Evolutionary conservation across 192 early-diverging fungal species (phyloP), one percentile per base, ranked within the genome.

Genomic region (Entomortierella chlamydospora): DNA sequence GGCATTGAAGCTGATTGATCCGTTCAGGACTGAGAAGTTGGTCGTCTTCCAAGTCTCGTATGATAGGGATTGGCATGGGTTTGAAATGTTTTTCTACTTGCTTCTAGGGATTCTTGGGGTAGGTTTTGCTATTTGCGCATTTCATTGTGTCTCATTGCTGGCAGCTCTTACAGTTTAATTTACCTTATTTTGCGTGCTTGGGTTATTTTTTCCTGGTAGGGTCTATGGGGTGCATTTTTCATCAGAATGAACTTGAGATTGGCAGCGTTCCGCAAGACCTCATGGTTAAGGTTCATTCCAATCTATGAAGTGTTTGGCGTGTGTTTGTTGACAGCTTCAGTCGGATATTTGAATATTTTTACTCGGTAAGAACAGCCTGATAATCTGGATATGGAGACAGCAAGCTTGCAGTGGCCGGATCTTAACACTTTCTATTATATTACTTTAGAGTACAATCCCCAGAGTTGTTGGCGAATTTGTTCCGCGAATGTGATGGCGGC

Each of bases 41-140:
- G 94, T 94, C 2, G 84, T 94, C 56, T 95, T 95, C 72, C 94
- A 95, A 78, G 96, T 96, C 37, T 87, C 90, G 9, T 96, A 97
- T 71, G 92, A 95, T 37, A 86, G 94, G 55, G 91, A 92, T 9
- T 99, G 95, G 90, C 94, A 97, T 81, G 82, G 90, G 23, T 98
- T 99, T 76, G 98, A 99, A 84, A 83, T 98, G 67, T 70, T 92
- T 59, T 92, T 93, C 57, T 97, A 95, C 68, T 73, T 96, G 3
- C 42, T 96, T 12, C 87, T 96, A 2, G 98, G 98, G 26, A 74
- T 91, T 1, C 86, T 95, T 57, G 94, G 96, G 15, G 94, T 87
- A 83, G 54, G 87, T 67, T 15, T 29, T 43, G 17, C n/a, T 25
- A 47, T 52, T 22, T 57, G 54, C 3, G 49, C 54, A 39, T 63